These are phyloP conservation scores for Candida ascalaphidarum DNA, from an alignment of 805 yeast species.

Conservation along the genomic window DNA sequence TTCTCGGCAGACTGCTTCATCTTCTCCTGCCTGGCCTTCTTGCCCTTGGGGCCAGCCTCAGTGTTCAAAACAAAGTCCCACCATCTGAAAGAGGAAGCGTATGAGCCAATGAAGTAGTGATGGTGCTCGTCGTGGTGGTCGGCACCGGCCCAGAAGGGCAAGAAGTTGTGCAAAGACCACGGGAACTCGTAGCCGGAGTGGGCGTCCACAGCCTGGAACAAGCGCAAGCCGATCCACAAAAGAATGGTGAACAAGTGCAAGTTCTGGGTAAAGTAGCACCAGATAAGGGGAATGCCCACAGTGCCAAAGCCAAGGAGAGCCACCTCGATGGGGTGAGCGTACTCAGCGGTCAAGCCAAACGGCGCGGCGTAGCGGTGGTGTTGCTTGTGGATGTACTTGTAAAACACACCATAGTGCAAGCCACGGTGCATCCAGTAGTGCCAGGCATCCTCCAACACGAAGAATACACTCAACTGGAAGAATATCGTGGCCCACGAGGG, in stretches of 20 bases:
- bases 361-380: constrained; percentile 59
- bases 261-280: constrained; percentile 36
- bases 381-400: constrained; percentile 50
- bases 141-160: constrained; percentile 64
- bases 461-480: constrained; percentile 40
- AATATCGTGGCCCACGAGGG: constrained; percentile 35
- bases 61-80: constrained; percentile 46
- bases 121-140: constrained; percentile 57
- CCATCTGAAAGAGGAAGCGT: constrained; percentile 52
- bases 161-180: constrained; percentile 45
- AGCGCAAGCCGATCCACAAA: constrained; percentile 43
- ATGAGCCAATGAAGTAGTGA: constrained; percentile 51
- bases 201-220: constrained; percentile 53
- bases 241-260: constrained; percentile 48
- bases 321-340: constrained; percentile 54
- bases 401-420: constrained; percentile 48
- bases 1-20: constrained; percentile 34
- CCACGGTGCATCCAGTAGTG: constrained; percentile 53
- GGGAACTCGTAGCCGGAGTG: constrained; percentile 60
- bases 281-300: constrained; percentile 51
- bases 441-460: constrained; percentile 50
- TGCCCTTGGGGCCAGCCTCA: constrained; percentile 50
- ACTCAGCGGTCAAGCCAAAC: constrained; percentile 53
- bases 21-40: constrained; percentile 36
- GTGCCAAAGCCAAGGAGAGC: constrained; percentile 52